Evolutionary conservation across 2,329 filamentous ascomycete species (phyloP).

Genomic region (Trichophyton schoenleinii): DNA sequence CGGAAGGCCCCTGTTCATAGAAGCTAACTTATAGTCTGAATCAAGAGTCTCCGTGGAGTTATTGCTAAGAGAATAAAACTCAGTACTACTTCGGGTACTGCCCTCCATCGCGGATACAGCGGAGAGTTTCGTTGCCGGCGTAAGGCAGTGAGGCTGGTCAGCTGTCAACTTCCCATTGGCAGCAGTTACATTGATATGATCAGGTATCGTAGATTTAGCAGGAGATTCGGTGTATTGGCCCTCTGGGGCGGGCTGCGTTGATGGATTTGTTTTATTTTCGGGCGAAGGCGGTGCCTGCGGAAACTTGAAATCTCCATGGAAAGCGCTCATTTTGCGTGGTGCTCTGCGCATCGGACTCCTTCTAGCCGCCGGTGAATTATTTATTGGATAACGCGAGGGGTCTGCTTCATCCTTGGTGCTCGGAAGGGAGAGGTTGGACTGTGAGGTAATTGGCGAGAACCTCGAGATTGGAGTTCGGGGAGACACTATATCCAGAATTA

Average conservation of each 20-base stretch:
- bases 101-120: slow-evolving; percentile 43
- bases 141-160: slow-evolving; percentile 21
- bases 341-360: slow-evolving; percentile 7
- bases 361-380: slow-evolving; percentile 21
- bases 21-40: slow-evolving; percentile 61
- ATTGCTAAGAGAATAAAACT: slow-evolving; percentile 92
- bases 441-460: slow-evolving; percentile 22
- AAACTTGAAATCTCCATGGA: slow-evolving; percentile 42
- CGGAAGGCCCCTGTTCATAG: slow-evolving; percentile 38
- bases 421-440: slow-evolving; percentile 19
- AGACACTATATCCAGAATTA: slow-evolving; percentile 14
- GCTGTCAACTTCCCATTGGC: slow-evolving; percentile 21
- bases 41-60: slow-evolving; percentile 85
- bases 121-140: slow-evolving; percentile 31
- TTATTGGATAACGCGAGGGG: background rate
- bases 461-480: slow-evolving; percentile 25
- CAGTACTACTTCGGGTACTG: slow-evolving; percentile 81
- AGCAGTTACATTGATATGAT: slow-evolving; percentile 18
- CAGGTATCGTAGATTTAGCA: background rate
- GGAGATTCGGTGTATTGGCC: background rate
- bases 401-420: slow-evolving; percentile 25
- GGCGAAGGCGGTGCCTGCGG: slow-evolving; percentile 33
- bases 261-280: slow-evolving; percentile 1
- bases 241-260: background rate
- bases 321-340: background rate